Evolutionary conservation across 495 filamentous ascomycete genomes (phyloP).

Genomic region (Penicillium flavigenum): DNA sequence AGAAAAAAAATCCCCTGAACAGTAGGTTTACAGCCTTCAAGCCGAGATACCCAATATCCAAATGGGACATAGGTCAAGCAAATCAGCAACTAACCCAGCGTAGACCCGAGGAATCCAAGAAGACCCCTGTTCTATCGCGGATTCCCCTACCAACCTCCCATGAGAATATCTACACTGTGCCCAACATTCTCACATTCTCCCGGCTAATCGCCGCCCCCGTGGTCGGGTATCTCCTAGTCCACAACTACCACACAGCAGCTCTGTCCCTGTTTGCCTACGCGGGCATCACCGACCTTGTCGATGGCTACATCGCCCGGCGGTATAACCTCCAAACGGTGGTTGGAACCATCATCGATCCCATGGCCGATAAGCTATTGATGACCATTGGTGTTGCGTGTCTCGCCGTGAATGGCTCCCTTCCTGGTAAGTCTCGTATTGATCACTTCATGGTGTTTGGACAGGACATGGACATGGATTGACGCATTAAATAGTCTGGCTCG

Average conservation of each 20-base stretch:
- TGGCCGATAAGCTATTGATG: conserved; percentile 96
- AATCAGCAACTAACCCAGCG: background rate
- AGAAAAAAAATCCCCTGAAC: conserved; percentile 17
- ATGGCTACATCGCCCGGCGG: conserved; percentile 85
- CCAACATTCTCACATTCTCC: conserved; percentile 87
- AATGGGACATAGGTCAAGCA: background rate
- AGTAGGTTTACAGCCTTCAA: conserved; percentile 18
- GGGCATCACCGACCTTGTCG: conserved; percentile 84
- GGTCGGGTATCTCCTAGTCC: conserved; percentile 85
- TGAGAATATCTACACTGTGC: conserved; percentile 95
- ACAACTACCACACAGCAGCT: conserved; percentile 73
- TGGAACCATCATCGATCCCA: conserved; percentile 93
- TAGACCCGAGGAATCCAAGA: conserved; percentile 23
- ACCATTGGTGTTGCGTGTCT: conserved; percentile 82
- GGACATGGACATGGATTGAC: background rate
- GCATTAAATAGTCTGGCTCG: conserved; percentile 67
- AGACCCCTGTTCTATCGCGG: conserved; percentile 46
- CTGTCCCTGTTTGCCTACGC: conserved; percentile 88
- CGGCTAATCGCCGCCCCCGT: conserved; percentile 80
- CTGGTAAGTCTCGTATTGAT: conserved; percentile 53
- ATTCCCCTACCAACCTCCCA: conserved; percentile 52
- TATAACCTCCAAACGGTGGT: conserved; percentile 92
- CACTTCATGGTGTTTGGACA: background rate
- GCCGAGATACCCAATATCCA: background rate
- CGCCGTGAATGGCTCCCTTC: conserved; percentile 75